These are phyloP conservation scores for Ogataea minuta DNA, from an alignment of 805 yeast species.

Conservation along the genomic window DNA sequence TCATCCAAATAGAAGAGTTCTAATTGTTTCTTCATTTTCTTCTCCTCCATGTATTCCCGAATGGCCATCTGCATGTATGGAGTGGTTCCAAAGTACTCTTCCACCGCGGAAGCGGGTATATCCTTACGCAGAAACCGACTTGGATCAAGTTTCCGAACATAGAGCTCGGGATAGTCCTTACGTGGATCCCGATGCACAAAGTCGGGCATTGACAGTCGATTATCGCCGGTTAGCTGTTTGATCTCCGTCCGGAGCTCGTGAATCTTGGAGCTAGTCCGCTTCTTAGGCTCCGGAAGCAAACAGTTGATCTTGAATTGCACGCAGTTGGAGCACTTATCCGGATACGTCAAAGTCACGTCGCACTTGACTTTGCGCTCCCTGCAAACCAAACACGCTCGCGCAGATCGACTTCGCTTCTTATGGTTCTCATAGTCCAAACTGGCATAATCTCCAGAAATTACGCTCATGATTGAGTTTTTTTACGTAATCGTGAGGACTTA, in stretches of 20 bases:
- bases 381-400: constrained; percentile 76
- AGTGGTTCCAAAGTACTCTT: constrained; percentile 33
- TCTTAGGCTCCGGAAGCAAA: constrained; percentile 51
- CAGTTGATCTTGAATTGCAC: constrained; percentile 65
- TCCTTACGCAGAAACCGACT: constrained; percentile 17
- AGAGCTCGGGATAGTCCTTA: constrained; percentile 24
- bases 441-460: not conserved
- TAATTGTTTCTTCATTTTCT: constrained; percentile 1
- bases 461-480: constrained; percentile 2
- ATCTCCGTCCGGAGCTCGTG: constrained; percentile 18
- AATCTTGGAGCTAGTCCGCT: constrained; percentile 26
- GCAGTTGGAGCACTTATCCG: constrained; percentile 60
- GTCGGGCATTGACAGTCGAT: constrained; percentile 10
- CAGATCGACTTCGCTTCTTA: constrained; percentile 54
- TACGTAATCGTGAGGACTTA: not conserved
- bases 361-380: constrained; percentile 79
- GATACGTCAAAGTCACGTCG: constrained; percentile 57
- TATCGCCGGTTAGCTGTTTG: not conserved
- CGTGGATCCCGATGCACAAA: constrained; percentile 27
- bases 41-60: constrained; percentile 23
- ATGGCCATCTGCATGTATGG: constrained; percentile 32
- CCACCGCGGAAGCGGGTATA: constrained; percentile 16
- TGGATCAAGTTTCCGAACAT: constrained; percentile 24
- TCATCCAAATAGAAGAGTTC: constrained; percentile 16
- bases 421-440: not conserved